Conservation (phyloP, 1,284 basidiomycete genomes). For the Malassezia pachydermatis region DNA sequence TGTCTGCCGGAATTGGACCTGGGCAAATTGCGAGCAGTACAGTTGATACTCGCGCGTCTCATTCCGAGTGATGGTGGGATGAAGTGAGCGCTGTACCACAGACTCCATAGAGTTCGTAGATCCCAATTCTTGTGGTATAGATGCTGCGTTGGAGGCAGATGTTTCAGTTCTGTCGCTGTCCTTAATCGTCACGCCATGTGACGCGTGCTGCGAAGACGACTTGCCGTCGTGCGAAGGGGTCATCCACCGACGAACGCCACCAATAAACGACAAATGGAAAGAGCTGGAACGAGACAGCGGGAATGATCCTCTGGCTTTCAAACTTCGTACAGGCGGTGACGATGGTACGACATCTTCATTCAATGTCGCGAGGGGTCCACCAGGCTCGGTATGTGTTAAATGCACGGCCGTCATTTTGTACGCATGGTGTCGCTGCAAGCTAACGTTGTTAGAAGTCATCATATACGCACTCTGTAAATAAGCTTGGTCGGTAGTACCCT, state of each 20-base stretch:
- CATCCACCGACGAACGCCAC: constrained; percentile 17
- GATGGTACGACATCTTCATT: background rate
- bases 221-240: background rate
- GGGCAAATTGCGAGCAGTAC: constrained; percentile 11
- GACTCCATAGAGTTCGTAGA: background rate
- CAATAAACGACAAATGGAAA: constrained; percentile 5
- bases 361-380: constrained; percentile 3
- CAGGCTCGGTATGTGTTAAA: constrained; percentile 15
- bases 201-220: too few species aligned
- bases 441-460: background rate
- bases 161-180: too few species aligned
- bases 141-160: background rate
- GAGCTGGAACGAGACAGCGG: too few species aligned
- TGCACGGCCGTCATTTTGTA: constrained; percentile 48
- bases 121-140: background rate
- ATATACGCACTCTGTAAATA: constrained; percentile 37
- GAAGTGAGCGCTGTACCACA: constrained; percentile 1
- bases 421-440: constrained; percentile 41
- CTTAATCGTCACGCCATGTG: too few species aligned
- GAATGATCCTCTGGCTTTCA: too few species aligned
- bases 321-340: background rate
- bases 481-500: constrained; percentile 43
- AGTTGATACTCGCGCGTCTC: constrained; percentile 15
- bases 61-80: constrained; percentile 10
- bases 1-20: background rate